phyloP scores from a whole-genome alignment of 352 stramenopile genomes.

The Phytophthora tubulina region DNA sequence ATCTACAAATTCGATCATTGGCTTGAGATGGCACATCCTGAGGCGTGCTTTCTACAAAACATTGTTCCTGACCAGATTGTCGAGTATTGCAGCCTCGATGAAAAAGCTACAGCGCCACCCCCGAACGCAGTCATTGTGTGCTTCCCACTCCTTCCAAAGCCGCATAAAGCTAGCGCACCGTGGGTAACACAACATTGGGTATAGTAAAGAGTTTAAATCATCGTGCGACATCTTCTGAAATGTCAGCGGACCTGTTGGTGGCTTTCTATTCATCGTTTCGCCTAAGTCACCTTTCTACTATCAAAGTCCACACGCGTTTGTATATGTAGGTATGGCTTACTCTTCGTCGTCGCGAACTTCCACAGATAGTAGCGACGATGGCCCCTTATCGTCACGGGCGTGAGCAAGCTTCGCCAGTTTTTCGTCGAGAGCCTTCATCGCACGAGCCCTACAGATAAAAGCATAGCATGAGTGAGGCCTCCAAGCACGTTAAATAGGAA shows the following conservation, averaged over 20 bases:
- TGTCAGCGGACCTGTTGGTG: background rate
- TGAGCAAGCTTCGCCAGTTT: conserved; percentile 87
- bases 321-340: conserved; percentile 21
- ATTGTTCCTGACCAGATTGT: conserved; percentile 62
- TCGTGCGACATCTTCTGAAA: conserved; percentile 3
- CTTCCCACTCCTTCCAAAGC: conserved; percentile 86
- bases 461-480: background rate
- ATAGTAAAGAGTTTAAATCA: conserved; percentile 14
- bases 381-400: conserved; percentile 37
- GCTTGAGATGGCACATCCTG: conserved; percentile 73
- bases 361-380: conserved; percentile 44
- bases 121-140: conserved; percentile 65
- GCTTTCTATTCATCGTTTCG: conserved; percentile 28
- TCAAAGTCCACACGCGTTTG: conserved; percentile 2
- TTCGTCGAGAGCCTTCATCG: conserved; percentile 90
- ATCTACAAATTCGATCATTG: conserved; percentile 93
- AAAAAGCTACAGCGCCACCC: conserved; percentile 30
- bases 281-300: conserved; percentile 4
- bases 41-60: conserved; percentile 54
- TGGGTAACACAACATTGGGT: conserved; percentile 68
- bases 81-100: conserved; percentile 70
- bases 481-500: background rate
- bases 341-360: conserved; percentile 43
- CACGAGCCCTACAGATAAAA: conserved; percentile 60
- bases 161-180: conserved; percentile 54